phyloP scores from a whole-genome alignment of 257 asterid species.

The Ocimum tenuiflorum region DNA sequence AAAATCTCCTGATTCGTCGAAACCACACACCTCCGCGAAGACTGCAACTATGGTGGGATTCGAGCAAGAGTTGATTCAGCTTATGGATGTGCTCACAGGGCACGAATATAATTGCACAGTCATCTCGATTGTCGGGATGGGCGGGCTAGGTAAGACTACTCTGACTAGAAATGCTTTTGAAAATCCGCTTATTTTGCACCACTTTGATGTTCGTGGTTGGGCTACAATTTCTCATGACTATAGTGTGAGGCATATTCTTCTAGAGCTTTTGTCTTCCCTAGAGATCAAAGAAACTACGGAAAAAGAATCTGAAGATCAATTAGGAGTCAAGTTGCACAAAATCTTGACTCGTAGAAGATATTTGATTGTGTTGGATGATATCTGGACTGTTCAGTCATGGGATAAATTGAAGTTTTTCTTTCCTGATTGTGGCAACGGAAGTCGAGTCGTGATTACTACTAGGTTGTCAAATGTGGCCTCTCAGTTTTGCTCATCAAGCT shows the following conservation, averaged over 20 bases:
- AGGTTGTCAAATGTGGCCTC: background rate
- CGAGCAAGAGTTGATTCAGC: background rate
- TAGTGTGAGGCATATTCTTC: background rate
- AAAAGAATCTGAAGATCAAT: too few species aligned
- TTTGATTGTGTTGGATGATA: too few species aligned
- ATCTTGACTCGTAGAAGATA: too few species aligned
- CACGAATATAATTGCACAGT: background rate
- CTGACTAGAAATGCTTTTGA: background rate
- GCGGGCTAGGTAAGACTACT: background rate
- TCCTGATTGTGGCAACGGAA: background rate
- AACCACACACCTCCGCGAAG: background rate
- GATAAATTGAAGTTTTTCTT: background rate
- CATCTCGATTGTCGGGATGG: background rate
- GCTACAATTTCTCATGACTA: background rate
- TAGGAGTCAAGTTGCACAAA: too few species aligned
- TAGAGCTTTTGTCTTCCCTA: background rate
- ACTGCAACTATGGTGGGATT: background rate
- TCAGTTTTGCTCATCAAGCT: background rate
- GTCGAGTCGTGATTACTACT: constrained; percentile 6
- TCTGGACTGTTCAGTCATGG: too few species aligned
- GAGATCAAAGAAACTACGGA: background rate
- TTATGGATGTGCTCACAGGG: background rate
- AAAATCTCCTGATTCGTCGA: background rate
- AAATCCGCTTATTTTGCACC: background rate
- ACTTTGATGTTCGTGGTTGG: constrained; percentile 1